phyloP scores from a whole-genome alignment of 2,329 filamentous ascomycete species.

The Ophiostoma triangulosporum region DNA sequence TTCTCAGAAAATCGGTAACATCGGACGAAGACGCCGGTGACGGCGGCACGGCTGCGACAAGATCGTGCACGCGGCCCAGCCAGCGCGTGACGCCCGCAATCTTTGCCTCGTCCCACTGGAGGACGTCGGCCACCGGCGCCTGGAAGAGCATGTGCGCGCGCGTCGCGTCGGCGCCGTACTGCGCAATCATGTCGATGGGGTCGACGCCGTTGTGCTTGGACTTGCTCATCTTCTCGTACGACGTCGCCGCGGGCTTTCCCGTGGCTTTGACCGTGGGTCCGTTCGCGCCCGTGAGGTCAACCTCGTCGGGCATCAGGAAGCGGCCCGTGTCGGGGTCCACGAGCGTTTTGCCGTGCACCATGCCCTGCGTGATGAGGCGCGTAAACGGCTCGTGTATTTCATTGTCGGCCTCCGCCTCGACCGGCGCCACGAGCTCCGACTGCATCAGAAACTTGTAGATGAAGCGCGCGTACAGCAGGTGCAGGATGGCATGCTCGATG shows the following conservation, averaged over 20 bases:
- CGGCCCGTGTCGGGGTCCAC: slow-evolving; percentile 59
- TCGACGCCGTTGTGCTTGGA: slow-evolving; percentile 89
- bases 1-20: slow-evolving; percentile 11
- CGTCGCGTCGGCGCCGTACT: slow-evolving; percentile 71
- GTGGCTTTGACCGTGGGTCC: slow-evolving; percentile 50
- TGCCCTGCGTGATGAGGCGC: slow-evolving; percentile 74
- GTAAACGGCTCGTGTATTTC: slow-evolving; percentile 60
- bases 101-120: slow-evolving; percentile 79
- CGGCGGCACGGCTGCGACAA: slow-evolving; percentile 26
- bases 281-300: slow-evolving; percentile 46
- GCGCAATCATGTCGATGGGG: slow-evolving; percentile 55
- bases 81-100: slow-evolving; percentile 73
- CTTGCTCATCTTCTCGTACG: slow-evolving; percentile 89
- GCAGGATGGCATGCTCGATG: slow-evolving; percentile 81
- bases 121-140: slow-evolving; percentile 67
- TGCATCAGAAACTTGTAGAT: slow-evolving; percentile 74
- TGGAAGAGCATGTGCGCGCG: slow-evolving; percentile 82
- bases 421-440: slow-evolving; percentile 22
- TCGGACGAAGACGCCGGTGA: slow-evolving; percentile 15
- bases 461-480: slow-evolving; percentile 79
- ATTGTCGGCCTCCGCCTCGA: slow-evolving; percentile 13
- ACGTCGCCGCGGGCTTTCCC: slow-evolving; percentile 43
- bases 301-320: slow-evolving; percentile 64
- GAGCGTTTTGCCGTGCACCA: slow-evolving; percentile 83
- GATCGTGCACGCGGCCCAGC: slow-evolving; percentile 54